Evolutionary conservation across 192 early-diverging fungal species (phyloP).

Genomic region (Backusella tarrabulga): DNA sequence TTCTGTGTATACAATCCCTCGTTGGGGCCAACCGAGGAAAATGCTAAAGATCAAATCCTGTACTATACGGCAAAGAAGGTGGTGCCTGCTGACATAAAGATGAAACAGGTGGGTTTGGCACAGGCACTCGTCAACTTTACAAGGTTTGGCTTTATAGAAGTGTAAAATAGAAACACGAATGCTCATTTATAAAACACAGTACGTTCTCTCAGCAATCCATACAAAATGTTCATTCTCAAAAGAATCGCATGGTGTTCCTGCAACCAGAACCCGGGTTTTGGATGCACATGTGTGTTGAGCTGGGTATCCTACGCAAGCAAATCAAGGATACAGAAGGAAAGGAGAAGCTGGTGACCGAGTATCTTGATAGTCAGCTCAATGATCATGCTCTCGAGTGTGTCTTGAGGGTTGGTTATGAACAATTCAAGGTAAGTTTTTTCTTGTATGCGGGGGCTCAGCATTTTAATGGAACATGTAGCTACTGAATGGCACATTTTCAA

Average conservation of each 20-base stretch:
- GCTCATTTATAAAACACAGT: slow-evolving; percentile 21
- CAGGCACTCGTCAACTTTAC: slow-evolving; percentile 73
- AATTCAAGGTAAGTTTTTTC: slow-evolving; percentile 43
- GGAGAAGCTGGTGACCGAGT: slow-evolving; percentile 47
- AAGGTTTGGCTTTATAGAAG: slow-evolving; percentile 32
- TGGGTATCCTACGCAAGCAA: slow-evolving; percentile 30
- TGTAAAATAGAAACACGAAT: neutral
- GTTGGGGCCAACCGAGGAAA: slow-evolving; percentile 65
- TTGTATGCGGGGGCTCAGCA: too few relatives aligned
- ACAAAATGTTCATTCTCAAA: slow-evolving; percentile 62
- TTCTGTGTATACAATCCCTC: slow-evolving; percentile 77
- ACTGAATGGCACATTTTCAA: slow-evolving; percentile 39
- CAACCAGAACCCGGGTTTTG: slow-evolving; percentile 60
- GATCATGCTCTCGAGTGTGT: slow-evolving; percentile 45
- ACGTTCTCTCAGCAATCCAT: slow-evolving; percentile 51
- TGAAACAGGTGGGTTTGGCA: slow-evolving; percentile 72
- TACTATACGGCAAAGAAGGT: slow-evolving; percentile 69
- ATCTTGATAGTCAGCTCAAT: slow-evolving; percentile 52
- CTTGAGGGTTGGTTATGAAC: slow-evolving; percentile 50
- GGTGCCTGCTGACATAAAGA: slow-evolving; percentile 71
- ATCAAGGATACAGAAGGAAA: slow-evolving; percentile 52
- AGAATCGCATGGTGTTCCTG: slow-evolving; percentile 54
- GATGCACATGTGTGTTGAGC: slow-evolving; percentile 53
- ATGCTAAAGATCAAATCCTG: slow-evolving; percentile 72
- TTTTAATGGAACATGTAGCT: slow-evolving; percentile 17